Conservation (phyloP, 805 yeast species). For the Myxozyma kluyveri region DNA sequence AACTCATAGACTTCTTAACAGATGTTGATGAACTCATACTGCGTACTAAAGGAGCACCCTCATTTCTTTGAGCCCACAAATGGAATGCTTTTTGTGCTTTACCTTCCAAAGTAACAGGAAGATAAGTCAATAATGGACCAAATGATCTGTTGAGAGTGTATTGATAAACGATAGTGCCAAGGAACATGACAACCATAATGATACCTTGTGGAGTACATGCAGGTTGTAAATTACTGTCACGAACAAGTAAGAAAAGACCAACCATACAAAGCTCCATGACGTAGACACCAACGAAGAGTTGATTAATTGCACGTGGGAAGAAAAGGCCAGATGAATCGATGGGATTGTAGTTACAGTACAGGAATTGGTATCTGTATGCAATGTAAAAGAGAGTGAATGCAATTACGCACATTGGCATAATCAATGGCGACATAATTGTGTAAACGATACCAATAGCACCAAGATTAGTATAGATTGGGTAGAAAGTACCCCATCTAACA, state of each 20-base stretch:
- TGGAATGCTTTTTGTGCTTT: conserved; percentile 13
- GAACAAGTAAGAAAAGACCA: conserved; percentile 68
- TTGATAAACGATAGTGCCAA: conserved; percentile 59
- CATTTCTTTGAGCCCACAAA: conserved; percentile 6
- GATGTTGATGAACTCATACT: neutral
- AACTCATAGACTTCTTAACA: too few relatives aligned
- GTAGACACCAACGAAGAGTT: conserved; percentile 75
- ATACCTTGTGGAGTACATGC: conserved; percentile 50
- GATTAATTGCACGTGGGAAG: conserved; percentile 73
- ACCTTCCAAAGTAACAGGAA: conserved; percentile 39
- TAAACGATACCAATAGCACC: conserved; percentile 78
- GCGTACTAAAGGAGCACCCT: neutral
- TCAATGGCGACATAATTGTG: conserved; percentile 74
- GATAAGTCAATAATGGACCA: conserved; percentile 38
- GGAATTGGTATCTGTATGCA: conserved; percentile 69
- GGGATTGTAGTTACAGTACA: conserved; percentile 45
- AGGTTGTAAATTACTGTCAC: conserved; percentile 46
- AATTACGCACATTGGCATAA: conserved; percentile 57
- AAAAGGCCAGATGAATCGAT: conserved; percentile 51
- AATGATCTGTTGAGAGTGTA: conserved; percentile 48
- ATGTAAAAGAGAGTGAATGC: conserved; percentile 57
- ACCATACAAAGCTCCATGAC: conserved; percentile 74
- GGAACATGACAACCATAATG: conserved; percentile 51
- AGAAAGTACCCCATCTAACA: conserved; percentile 75
- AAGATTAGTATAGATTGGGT: conserved; percentile 72